Conservation (phyloP, 2,329 filamentous ascomycete species). For the Trichoderma brevicompactum region DNA sequence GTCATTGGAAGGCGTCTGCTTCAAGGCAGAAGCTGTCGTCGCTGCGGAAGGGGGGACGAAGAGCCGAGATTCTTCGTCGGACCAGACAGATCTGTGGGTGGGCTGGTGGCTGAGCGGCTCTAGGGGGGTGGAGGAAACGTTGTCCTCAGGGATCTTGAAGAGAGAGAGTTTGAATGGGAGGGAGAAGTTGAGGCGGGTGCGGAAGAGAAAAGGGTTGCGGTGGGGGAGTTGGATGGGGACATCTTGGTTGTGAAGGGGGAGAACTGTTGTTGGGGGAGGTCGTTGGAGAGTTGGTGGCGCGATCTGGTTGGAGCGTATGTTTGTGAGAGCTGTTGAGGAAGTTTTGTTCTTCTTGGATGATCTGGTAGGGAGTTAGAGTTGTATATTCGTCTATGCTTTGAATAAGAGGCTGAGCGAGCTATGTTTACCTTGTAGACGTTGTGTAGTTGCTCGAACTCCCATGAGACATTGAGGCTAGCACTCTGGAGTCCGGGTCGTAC, state of each 20-base stretch:
- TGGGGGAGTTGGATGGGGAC: slow-evolving; percentile 29
- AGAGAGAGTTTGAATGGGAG: slow-evolving; percentile 34
- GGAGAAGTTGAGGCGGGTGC: slow-evolving; percentile 40
- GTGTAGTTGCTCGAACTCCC: slow-evolving; percentile 12
- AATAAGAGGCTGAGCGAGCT: neutral
- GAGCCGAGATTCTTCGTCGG: slow-evolving; percentile 18
- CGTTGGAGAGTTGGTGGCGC: neutral
- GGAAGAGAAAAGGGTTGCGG: slow-evolving; percentile 44
- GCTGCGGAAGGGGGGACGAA: neutral
- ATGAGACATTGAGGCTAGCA: slow-evolving; percentile 26
- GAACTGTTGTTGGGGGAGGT: neutral
- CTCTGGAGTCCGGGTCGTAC: slow-evolving; percentile 44
- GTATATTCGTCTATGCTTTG: neutral
- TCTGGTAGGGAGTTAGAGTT: neutral
- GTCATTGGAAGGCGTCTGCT: neutral
- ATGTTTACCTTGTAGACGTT: slow-evolving; percentile 18
- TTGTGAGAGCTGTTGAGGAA: slow-evolving; percentile 28
- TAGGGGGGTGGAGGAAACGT: slow-evolving; percentile 33
- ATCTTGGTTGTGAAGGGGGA: slow-evolving; percentile 21
- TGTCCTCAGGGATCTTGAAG: slow-evolving; percentile 27
- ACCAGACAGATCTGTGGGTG: slow-evolving; percentile 6
- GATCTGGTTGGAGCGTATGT: slow-evolving; percentile 11
- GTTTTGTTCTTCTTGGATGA: slow-evolving; percentile 8
- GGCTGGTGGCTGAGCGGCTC: slow-evolving; percentile 16
- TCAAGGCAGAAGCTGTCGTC: neutral